Evolutionary conservation across 768 basidiomycete genomes (phyloP), one percentile per base, ranked within the genome.

Genomic region (Rhodotorula diobovata): DNA sequence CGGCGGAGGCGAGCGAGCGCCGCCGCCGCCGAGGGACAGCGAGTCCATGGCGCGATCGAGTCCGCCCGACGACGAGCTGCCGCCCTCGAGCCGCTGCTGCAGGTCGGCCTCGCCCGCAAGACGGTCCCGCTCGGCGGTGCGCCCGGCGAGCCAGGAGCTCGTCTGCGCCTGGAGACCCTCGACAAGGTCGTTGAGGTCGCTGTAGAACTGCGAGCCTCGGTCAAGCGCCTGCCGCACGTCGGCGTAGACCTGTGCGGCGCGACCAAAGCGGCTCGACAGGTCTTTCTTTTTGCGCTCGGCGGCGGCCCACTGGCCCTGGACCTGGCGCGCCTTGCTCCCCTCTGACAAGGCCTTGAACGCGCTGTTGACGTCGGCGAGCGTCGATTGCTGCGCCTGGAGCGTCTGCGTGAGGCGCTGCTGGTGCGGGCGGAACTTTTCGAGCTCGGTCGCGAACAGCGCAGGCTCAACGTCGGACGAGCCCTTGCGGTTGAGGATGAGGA

Each of bases 391-490:
- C 43, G 89, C 87, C 67, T 88, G 87, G 0, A 93, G 85, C 0
- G 92, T 91, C 6, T 89, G 85, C 10, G 86, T 82, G 4, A 98
- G 82, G 0, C 92, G 87, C 53, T 89, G 87, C 77, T 96, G 93
- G 77, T 90, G 93, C 0, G 93, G 91, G 32, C 87, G 85, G 83
- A 97, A 98, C 81, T 98, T 99, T 81, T 97, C 95, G 32, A 98
- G 85, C 79, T 98, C 93, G 16, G 89, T 86, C 0, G 93, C 90
- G 75, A 98, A 99, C 28, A 99, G 83, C 0, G 91, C 85, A 0
- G 90, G 89, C 75, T 97, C 93, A 18, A 90, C 89, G 34, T 86
- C 86, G 23, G 86, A 84, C 74, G 93, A 90, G 50, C 61, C 68
- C 35, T 93, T 89, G 43, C 92, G 87, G 79, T 95, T 95, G 60